Base-by-base conservation (phyloP, 768 basidiomycete species). In the Multifurca ochricompacta region DNA sequence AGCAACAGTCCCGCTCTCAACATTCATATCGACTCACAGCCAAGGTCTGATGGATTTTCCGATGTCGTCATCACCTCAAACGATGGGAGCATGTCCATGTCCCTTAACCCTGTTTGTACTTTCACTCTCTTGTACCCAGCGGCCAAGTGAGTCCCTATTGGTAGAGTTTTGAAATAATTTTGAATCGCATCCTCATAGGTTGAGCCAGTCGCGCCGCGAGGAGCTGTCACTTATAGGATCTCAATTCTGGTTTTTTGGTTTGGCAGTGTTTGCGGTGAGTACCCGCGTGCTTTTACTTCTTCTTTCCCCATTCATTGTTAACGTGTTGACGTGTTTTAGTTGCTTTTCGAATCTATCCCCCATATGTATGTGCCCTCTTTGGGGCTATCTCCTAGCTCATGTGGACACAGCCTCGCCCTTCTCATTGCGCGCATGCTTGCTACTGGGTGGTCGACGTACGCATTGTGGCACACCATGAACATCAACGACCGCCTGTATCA, bases 371-470 rank as follows among this genome's bases (percentile, higher is more conserved):
- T 62, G 14, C 3, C 36, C 18, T 11, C 34, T 51, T 25, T 46
- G 14, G 32, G 8, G 10, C 36, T 13, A 39, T 37, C 19, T 45
- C 42, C 6, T 23, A 28, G 25, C 7, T 42, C 11, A 51, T 13
- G 21, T 10, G n/a, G 4, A 34, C 36, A 42, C 35, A 80, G 79
- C 4, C 63, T 80, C 23, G 75, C 80, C 0, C 76, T 75, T 3
- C 61, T 79, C 5, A 69, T 71, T 43, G 74, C 77, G 13, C 79
- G 80, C 7, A 19, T 70, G 1, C 59, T 79, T 11, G 59, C 75
- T 2, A 73, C 78, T 1, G 71, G 62, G 2, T 82, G 81, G 80
- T 74, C 79, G 1, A 63, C 67, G 2, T 82, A 78, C 58, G 68
- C 75, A 1, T 60, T 78, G 6, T 81, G 74, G 73, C 70, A 77